Evolutionary conservation across 2,329 filamentous ascomycete species (phyloP), one percentile per base, ranked within the genome.

Genomic region (Paecilomyces fulvus): DNA sequence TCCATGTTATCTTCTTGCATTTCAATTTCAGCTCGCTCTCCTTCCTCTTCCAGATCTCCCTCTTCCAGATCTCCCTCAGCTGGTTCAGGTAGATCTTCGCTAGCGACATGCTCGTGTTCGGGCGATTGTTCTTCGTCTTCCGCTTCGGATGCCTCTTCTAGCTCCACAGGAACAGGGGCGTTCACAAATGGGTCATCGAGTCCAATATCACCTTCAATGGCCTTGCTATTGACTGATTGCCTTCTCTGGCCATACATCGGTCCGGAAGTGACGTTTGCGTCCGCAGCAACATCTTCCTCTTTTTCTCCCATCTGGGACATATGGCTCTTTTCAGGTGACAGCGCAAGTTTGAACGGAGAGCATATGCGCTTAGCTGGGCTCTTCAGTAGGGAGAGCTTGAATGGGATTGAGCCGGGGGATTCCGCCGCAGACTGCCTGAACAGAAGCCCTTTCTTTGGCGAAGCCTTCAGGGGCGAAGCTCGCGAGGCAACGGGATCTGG

Each of bases 321-420:
- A 17, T n/a, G 37, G n/a, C 14, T 17, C 37, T 43, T 43, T 43
- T 17, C 37, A 20, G 37, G 37, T 17, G 37, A 43, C 5, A 43
- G 37, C 4, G n/a, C 5, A n/a, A 43, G 37, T 43, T 43, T 43
- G 14, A 43, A 43, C 3, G 37, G 37, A 20, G 37, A 43, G 37
- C 37, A 43, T 43, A 74, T 67, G 51, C 73, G 72, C 58, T 75
- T 75, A 1, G 76, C 75, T 7, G 77, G 76, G 52, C 73, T 77
- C 59, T 74, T 70, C 14, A 78, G 65, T 6, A 77, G 60, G 10
- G 72, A 74, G 10, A 63, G 55, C 54, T 69, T 74, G 10, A 73
- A 66, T 2, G 71, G 70, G 1, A 73, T 68, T 1, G 69, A 64
- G 2, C 65, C 64, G 17, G 49, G 30, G 17, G 67, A 59, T 55